Evolutionary conservation across 2,329 filamentous ascomycete genomes (phyloP), one percentile per base, ranked within the genome.

Genomic region (Arthrobotrys megalospora): DNA sequence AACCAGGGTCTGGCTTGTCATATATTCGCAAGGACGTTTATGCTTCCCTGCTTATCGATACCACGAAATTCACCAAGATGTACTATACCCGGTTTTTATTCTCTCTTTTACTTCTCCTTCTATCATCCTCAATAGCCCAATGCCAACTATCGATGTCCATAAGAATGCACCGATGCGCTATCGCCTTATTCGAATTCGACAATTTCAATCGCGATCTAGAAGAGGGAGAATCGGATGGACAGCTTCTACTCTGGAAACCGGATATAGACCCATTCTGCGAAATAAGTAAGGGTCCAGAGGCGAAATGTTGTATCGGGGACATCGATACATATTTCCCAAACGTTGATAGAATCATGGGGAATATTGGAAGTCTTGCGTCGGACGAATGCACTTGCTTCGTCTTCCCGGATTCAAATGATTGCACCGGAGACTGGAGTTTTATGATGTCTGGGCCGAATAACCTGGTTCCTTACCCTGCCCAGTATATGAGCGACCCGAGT

Each of bases 181-280:
- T 58, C 34, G 52, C 52, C 16, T 38, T 58, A n/a, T 58, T 58
- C n/a, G 8, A 58, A 58, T 38, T 38, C 10, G n/a, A 21, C 8
- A 38, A 58, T 6, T 3, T 58, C n/a, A 58, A 58, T 12, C 52
- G 34, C 34, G 34, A 58, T 16, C 10, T 32, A 16, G 32, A 34
- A 12, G 34, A 38, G n/a, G 52, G 52, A 6, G 32, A 58, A 14
- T 21, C 32, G 6, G 36, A 60, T 4, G 55, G 55, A 1, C 36
- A 60, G n/a, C 1, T 60, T 10, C 11, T 11, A 32, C 8, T 60
- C 8, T 60, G 55, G 55, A 60, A 24, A 43, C 55, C 55, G 2
- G 36, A 60, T 12, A 60, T 60, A 43, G 36, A 60, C 36, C 55
- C 55, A 2, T 60, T 60, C 36, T 60, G 55, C 19, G 55, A 60